Percentiles rank a stretch among this genome's conserved stretches.
phyloP scores from a whole-genome alignment of 495 filamentous ascomycete species.

The Penicillium pulvis region DNA sequence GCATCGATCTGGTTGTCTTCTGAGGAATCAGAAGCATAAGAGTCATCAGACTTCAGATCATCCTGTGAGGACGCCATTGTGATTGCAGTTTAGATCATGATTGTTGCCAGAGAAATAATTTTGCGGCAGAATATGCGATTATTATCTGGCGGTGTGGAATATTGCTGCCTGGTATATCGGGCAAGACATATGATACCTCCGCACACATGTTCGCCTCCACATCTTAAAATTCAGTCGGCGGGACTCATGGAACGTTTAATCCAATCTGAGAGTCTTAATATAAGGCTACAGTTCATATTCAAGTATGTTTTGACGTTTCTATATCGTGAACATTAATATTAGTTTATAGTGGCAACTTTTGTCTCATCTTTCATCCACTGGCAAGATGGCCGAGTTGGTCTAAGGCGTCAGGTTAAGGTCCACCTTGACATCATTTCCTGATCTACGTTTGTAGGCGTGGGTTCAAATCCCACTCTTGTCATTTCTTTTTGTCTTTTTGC shows the following conservation, averaged over 20 bases:
- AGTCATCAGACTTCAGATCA: slow-evolving; percentile 28
- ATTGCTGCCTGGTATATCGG: neutral
- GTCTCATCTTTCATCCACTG: slow-evolving; percentile 1
- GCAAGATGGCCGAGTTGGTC: slow-evolving; percentile 45
- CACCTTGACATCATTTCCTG: slow-evolving; percentile 27
- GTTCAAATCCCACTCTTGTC: slow-evolving; percentile 16
- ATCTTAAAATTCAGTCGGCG: neutral
- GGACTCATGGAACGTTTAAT: neutral
- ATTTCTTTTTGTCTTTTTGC: slow-evolving; percentile 4
- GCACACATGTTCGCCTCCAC: neutral
- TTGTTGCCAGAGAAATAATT: slow-evolving; percentile 32
- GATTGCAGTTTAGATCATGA: slow-evolving; percentile 21
- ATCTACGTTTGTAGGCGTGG: slow-evolving; percentile 13
- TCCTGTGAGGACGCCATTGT: slow-evolving; percentile 38
- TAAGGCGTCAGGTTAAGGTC: slow-evolving; percentile 43
- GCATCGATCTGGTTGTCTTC: slow-evolving; percentile 26
- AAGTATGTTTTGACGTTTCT: neutral
- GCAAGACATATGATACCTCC: neutral
- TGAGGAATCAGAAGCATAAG: slow-evolving; percentile 25
- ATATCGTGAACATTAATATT: neutral
- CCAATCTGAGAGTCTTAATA: neutral
- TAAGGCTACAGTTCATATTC: neutral
- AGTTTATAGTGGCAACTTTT: neutral
- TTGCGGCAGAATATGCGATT: slow-evolving; percentile 46
- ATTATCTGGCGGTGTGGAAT: slow-evolving; percentile 25